These are phyloP conservation scores for Kitagawia praeruptora DNA, from an alignment of 129 eudicot species.

Conservation along the genomic window DNA sequence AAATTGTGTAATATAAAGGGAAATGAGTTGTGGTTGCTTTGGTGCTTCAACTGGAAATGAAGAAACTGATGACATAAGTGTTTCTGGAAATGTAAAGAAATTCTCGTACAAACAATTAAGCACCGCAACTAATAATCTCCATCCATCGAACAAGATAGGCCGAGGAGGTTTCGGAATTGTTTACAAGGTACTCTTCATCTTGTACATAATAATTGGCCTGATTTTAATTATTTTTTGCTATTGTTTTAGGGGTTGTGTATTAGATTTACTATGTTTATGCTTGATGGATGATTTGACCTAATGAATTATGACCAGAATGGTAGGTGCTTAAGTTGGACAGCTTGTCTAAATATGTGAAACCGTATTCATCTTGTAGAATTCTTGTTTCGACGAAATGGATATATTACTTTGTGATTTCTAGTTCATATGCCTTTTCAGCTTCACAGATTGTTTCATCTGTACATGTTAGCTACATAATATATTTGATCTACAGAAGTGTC, in stretches of 20 bases:
- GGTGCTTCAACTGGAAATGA: constrained; percentile 19
- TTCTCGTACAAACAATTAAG: constrained; percentile 60
- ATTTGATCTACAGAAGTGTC: neutral
- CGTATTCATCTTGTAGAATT: neutral
- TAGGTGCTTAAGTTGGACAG: neutral
- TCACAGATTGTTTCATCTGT: neutral
- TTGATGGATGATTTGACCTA: too few species aligned
- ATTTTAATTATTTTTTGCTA: too few species aligned
- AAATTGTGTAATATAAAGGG: neutral
- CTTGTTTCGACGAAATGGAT: neutral
- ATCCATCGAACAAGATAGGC: constrained; percentile 68
- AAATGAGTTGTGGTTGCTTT: constrained; percentile 74
- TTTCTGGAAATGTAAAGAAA: constrained; percentile 32
- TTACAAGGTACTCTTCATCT: constrained; percentile 52
- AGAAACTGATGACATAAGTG: constrained; percentile 10
- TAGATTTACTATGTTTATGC: neutral
- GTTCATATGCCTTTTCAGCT: neutral
- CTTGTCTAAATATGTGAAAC: neutral
- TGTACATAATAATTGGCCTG: neutral
- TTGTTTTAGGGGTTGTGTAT: too few species aligned
- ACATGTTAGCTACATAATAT: neutral
- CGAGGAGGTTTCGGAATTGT: constrained; percentile 96
- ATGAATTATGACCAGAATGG: neutral
- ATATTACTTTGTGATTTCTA: neutral
- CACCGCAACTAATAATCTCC: constrained; percentile 58